Conservation (phyloP, 2,329 filamentous ascomycete genomes). For the Ascochyta koolunga region DNA sequence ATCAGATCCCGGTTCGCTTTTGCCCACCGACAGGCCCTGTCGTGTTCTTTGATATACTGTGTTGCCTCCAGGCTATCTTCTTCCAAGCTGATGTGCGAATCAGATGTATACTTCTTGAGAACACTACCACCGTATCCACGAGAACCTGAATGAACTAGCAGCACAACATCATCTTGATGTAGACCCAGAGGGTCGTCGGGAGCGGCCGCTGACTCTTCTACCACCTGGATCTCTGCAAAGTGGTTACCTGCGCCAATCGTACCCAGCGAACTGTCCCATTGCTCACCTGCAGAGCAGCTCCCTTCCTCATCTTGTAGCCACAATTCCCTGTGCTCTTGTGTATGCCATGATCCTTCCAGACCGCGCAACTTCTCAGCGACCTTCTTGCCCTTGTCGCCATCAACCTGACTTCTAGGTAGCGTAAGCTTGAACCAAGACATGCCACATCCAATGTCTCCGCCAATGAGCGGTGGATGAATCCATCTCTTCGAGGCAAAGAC, state of each 20-base stretch:
- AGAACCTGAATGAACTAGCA: conserved; percentile 49
- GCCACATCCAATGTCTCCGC: conserved; percentile 49
- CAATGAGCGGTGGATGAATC: conserved; percentile 49
- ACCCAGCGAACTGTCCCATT: conserved; percentile 43
- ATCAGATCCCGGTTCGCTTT: conserved; percentile 48
- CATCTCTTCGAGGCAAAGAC: conserved; percentile 45
- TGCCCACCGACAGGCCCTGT: conserved; percentile 47
- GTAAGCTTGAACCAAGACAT: conserved; percentile 49
- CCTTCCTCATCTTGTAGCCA: conserved; percentile 36
- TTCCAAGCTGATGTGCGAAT: conserved; percentile 32
- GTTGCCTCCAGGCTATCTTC: conserved; percentile 30
- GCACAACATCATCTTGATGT: conserved; percentile 39
- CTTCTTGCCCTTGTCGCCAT: conserved; percentile 42
- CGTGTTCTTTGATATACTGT: conserved; percentile 45
- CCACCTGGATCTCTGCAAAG: conserved; percentile 49
- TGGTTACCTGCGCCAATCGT: conserved; percentile 50
- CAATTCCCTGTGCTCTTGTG: conserved; percentile 26
- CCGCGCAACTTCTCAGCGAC: conserved; percentile 46
- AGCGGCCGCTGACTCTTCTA: conserved; percentile 32
- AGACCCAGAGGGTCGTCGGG: conserved; percentile 19
- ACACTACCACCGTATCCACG: conserved; percentile 45
- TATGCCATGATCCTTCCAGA: conserved; percentile 45
- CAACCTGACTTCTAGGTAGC: conserved; percentile 38
- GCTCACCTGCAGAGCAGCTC: conserved; percentile 33
- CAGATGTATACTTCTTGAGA: conserved; percentile 37